Percentiles rank a stretch among this genome's conserved stretches.
These are phyloP conservation scores for Tripterygium wilfordii DNA, from an alignment of 177 flowering plant genomes.

Conservation along the genomic window DNA sequence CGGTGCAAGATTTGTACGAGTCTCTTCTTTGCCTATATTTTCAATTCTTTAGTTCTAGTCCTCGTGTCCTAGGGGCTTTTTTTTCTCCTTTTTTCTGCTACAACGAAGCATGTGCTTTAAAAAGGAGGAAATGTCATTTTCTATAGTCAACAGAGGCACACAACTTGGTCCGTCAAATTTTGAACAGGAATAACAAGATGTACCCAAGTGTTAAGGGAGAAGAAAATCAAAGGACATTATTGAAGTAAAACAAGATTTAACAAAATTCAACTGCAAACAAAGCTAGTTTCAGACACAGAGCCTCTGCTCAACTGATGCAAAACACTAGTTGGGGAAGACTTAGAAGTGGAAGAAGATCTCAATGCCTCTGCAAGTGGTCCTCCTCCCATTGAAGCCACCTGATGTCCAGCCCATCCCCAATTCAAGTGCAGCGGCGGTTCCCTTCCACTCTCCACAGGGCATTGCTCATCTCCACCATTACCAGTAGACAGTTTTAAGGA, in stretches of 20 bases:
- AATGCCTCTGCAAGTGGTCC: slow-evolving; percentile 88
- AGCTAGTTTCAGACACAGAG: slow-evolving; percentile 43
- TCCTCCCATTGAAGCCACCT: slow-evolving; percentile 63
- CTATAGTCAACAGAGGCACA: too few relatives aligned
- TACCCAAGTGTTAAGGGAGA: too few relatives aligned
- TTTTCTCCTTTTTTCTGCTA: too few relatives aligned
- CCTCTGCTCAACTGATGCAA: slow-evolving; percentile 46
- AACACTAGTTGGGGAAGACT: slow-evolving; percentile 60
- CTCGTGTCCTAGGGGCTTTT: too few relatives aligned
- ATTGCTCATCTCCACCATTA: slow-evolving; percentile 14
- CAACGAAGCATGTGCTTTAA: too few relatives aligned
- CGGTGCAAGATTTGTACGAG: too few relatives aligned
- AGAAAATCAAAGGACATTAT: too few relatives aligned
- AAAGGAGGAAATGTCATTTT: too few relatives aligned
- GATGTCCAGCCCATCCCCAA: slow-evolving; percentile 56
- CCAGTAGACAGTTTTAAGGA: slow-evolving; percentile 76
- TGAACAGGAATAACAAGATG: too few relatives aligned
- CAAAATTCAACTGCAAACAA: slow-evolving; percentile 30
- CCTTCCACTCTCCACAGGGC: slow-evolving; percentile 8
- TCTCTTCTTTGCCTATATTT: too few relatives aligned
- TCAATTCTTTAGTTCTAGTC: too few relatives aligned
- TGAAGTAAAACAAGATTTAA: not conserved
- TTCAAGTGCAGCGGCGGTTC: slow-evolving; percentile 22
- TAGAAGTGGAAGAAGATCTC: slow-evolving; percentile 52
- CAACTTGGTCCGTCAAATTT: too few relatives aligned